A percentile compares a stretch with the other conserved stretches of the same genome.
phyloP scores from a whole-genome alignment of 148 eudicot species.

The Camellia granthamiana region DNA sequence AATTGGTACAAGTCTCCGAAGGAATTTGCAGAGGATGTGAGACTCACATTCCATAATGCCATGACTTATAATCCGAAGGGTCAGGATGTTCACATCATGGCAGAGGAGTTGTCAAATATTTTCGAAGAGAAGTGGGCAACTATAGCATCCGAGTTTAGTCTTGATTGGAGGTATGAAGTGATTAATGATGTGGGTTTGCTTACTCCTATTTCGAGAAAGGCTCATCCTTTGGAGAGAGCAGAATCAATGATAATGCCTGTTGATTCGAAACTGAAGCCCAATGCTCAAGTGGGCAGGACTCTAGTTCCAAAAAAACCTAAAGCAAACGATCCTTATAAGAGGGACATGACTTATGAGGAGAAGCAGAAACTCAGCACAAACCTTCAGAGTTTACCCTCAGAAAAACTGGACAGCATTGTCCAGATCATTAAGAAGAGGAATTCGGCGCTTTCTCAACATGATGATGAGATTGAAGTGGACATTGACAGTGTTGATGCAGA shows the following conservation, averaged over 20 bases:
- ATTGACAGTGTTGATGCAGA: conserved; percentile 37
- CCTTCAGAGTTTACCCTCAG: conserved; percentile 13
- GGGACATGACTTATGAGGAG: conserved; percentile 14
- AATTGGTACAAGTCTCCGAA: conserved; percentile 23
- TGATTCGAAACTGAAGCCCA: neutral
- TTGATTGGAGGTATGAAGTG: conserved; percentile 35
- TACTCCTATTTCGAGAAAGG: conserved; percentile 60
- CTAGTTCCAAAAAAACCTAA: neutral
- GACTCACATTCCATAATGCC: conserved; percentile 28
- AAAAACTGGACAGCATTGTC: conserved; percentile 11
- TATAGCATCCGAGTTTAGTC: conserved; percentile 16
- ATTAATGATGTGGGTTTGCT: conserved; percentile 50
- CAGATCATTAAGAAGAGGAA: conserved; percentile 17
- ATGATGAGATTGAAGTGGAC: conserved; percentile 13
- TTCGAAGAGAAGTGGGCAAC: conserved; percentile 29
- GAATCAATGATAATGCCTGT: conserved; percentile 42
- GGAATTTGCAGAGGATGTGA: conserved; percentile 34
- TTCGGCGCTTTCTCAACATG: conserved; percentile 12
- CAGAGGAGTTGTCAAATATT: conserved; percentile 16
- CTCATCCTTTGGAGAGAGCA: conserved; percentile 45
- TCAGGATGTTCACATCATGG: conserved; percentile 26
- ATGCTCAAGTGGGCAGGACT: neutral
- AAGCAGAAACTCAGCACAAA: conserved; percentile 14
- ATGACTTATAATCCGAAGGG: conserved; percentile 33
- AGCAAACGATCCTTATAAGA: conserved; percentile 6